A percentile compares a stretch with the other conserved stretches of the same genome.
phyloP scores from a whole-genome alignment of 2,329 filamentous ascomycete species.

The Phialophora verrucosa region DNA sequence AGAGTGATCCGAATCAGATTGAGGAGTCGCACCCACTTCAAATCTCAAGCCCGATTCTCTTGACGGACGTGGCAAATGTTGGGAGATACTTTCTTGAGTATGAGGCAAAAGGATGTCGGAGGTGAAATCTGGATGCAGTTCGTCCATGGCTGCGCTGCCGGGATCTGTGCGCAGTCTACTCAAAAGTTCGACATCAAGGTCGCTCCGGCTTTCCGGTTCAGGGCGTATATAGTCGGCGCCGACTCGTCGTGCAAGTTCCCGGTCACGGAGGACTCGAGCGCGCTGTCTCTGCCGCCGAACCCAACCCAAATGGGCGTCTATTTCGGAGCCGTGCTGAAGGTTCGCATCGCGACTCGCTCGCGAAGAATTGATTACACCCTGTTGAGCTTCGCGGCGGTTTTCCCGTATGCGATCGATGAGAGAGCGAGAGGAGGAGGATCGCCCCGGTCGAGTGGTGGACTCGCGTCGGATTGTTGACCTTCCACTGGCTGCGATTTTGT shows the following conservation, averaged over 20 bases:
- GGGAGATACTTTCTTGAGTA: slow-evolving; percentile 25
- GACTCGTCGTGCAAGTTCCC: slow-evolving; percentile 9
- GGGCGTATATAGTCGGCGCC: slow-evolving; percentile 1
- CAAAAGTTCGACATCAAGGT: slow-evolving; percentile 18
- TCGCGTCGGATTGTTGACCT: slow-evolving; percentile 66
- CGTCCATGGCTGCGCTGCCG: background rate
- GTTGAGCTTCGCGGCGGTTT: slow-evolving; percentile 18
- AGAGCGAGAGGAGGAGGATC: slow-evolving; percentile 25
- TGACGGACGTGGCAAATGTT: slow-evolving; percentile 45
- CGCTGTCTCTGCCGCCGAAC: slow-evolving; percentile 27
- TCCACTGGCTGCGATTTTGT: slow-evolving; percentile 55
- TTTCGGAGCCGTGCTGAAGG: slow-evolving; percentile 22
- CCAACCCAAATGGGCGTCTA: slow-evolving; percentile 33
- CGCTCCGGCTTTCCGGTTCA: slow-evolving; percentile 13
- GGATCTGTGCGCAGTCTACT: slow-evolving; percentile 7
- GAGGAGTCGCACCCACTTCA: slow-evolving; percentile 37
- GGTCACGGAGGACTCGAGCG: slow-evolving; percentile 20
- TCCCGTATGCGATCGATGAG: slow-evolving; percentile 31
- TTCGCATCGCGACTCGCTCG: slow-evolving; percentile 13
- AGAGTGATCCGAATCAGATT: slow-evolving; percentile 24
- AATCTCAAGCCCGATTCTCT: slow-evolving; percentile 45
- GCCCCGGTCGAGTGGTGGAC: slow-evolving; percentile 42
- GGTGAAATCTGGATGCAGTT: slow-evolving; percentile 14
- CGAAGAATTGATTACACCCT: slow-evolving; percentile 18
- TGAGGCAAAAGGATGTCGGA: slow-evolving; percentile 17